Base-by-base conservation (phyloP, 1,284 basidiomycete species). In the Marasmius tenuissimus region DNA sequence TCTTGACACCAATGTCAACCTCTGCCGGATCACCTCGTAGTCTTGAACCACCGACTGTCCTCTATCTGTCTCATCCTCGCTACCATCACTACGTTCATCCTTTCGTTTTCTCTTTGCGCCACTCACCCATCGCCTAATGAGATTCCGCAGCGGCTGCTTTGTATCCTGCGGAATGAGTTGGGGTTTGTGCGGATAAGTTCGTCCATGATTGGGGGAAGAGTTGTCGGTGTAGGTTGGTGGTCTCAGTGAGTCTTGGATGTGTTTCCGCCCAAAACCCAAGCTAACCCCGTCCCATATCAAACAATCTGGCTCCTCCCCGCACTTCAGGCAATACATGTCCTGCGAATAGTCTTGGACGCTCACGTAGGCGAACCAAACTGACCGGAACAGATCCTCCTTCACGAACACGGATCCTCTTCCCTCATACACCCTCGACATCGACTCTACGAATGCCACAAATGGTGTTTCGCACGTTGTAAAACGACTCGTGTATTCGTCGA, bases 401-500 rank as follows among this genome's bases (percentile, higher is more conserved):
- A 54, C 37, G 12, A 53, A 53, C 5, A 12, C 3, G 4, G n/a
- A n/a, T 1, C 22, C 16, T 20, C 57, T 34, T 1, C 60, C 57
- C 12, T 50, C 38, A 52, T 72, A 72, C 2, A 56, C 37, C 3
- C 68, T 61, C 0, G 62, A 61, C 2, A 69, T 56, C 0, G 66
- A 61, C 1, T 64, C 18, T 14, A 66, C 66, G 61, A 69, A 73
- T 2, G 72, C 70, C 2, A 61, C 57, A 53, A 74, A 74, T 0
- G 74, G 72, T 6, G 71, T 72, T 33, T 71, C 71, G 0, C 69
- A 71, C 1, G 71, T 61, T 1, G 70, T 71, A 58, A 63, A 73
- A 0, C 63, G 49, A 54, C 65, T 68, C 1, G 71, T 74, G 58
- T 72, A 77, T 7, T 73, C 69, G 58, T 77, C 70, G 1, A 76